Evolutionary conservation across 2,329 filamentous ascomycete species (phyloP), one percentile per base, ranked within the genome.

Genomic region (Aspergillus brunneoviolaceus): DNA sequence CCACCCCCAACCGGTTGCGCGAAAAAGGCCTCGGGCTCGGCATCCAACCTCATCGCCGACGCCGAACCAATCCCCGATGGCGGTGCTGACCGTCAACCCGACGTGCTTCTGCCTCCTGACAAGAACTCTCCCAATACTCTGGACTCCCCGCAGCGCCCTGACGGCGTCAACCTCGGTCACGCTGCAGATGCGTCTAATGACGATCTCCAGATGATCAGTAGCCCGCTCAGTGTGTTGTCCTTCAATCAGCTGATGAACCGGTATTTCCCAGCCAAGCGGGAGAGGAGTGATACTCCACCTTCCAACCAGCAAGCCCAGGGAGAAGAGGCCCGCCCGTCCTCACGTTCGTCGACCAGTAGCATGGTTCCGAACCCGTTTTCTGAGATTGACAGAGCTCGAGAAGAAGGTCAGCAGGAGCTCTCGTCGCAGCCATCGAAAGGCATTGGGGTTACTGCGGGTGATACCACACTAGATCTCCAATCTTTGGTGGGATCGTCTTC

Each of bases 291-390:
- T 49, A 55, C 55, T 10, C 51, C 58, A 2, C 50, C 27, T 45
- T 47, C 60, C 27, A 29, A 42, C 45, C n/a, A 64, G 50, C 48
- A 60, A 33, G 48, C 50, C 50, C 31, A 31, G 21, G 25, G 31
- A 29, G 25, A 58, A 47, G 12, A 59, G 55, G n/a, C 50, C 53
- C n/a, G 33, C 9, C 48, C 53, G n/a, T 23, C 3, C 2, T 60
- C 60, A 33, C 49, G 21, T 9, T 47, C 55, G 3, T 65, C 62
- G 4, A 21, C 59, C 11, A 29, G 31, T 21, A 66, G 65, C 1
- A 48, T 61, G 7, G 67, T 74, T 7, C 67, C 68, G 2, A 74
- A 75, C 60, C 73, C 73, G 6, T 74, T 74, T 54, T 73, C 70
- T 52, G 66, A 74, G 39, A 61, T 67, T 14, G 71, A 72, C 53